These are phyloP conservation scores for Rhododendron kiyosumense DNA, from an alignment of 148 eudicot species.

Conservation along the genomic window DNA sequence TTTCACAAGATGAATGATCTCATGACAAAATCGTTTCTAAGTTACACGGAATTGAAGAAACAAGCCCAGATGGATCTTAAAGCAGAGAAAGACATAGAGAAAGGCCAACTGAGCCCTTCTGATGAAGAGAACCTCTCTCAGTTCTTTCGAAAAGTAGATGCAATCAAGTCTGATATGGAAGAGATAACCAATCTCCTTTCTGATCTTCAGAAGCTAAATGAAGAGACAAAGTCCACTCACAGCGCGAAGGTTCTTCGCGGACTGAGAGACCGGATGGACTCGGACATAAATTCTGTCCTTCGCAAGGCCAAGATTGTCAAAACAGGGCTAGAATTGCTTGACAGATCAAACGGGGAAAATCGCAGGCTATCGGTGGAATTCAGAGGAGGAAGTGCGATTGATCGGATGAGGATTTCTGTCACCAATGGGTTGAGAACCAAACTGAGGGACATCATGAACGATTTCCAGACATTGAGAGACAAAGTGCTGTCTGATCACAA, in stretches of 20 bases:
- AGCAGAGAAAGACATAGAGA: slow-evolving; percentile 40
- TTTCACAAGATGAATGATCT: slow-evolving; percentile 66
- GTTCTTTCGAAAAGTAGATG: slow-evolving; percentile 65
- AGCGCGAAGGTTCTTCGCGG: slow-evolving; percentile 64
- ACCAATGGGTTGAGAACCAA: slow-evolving; percentile 59
- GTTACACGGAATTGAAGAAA: slow-evolving; percentile 83
- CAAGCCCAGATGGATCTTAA: slow-evolving; percentile 47
- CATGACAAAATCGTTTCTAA: slow-evolving; percentile 80
- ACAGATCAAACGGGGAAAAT: slow-evolving; percentile 38
- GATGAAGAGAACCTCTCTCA: slow-evolving; percentile 54
- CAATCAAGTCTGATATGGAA: slow-evolving; percentile 50
- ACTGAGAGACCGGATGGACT: slow-evolving; percentile 64
- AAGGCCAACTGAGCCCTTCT: slow-evolving; percentile 32
- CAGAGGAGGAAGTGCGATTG: slow-evolving; percentile 47
- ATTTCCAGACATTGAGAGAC: slow-evolving; percentile 56
- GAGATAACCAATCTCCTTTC: slow-evolving; percentile 57
- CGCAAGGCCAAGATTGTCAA: slow-evolving; percentile 54
- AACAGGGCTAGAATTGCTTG: slow-evolving; percentile 49
- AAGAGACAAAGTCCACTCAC: slow-evolving; percentile 65
- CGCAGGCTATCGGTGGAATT: slow-evolving; percentile 28
- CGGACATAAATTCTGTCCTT: slow-evolving; percentile 60
- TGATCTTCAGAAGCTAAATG: slow-evolving; percentile 67
- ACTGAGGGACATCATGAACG: slow-evolving; percentile 53
- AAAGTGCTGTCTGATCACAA: slow-evolving; percentile 51
- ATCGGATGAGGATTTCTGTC: slow-evolving; percentile 52